Evolutionary conservation across 768 basidiomycete genomes (phyloP).

Genomic region (Mycena amicta): DNA sequence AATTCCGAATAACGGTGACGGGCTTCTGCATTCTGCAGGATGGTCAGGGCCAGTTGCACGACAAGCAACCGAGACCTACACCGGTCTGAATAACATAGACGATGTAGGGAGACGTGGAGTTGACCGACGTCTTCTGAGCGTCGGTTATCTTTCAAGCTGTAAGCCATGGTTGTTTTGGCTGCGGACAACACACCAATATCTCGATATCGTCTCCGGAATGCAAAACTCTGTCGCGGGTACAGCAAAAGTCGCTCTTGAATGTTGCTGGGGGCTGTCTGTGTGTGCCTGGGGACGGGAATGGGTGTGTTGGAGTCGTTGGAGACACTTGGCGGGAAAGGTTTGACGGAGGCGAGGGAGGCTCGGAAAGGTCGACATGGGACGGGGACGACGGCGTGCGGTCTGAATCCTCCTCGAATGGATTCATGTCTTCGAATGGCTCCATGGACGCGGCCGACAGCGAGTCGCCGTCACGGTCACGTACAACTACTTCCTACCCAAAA

Average conservation of each 20-base stretch:
- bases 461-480: conserved; percentile 6
- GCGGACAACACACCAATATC: conserved; percentile 59
- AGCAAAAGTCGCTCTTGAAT: conserved; percentile 81
- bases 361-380: conserved; percentile 56
- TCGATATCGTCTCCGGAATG: conserved; percentile 84
- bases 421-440: too few relatives aligned
- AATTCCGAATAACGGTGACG: conserved; percentile 97
- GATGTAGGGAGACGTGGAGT: conserved; percentile 90
- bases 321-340: conserved; percentile 49
- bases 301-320: conserved; percentile 45
- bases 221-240: conserved; percentile 70
- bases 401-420: conserved; percentile 52
- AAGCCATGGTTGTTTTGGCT: neutral
- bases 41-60: conserved; percentile 7
- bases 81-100: conserved; percentile 91
- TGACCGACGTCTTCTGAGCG: conserved; percentile 91
- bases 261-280: conserved; percentile 53
- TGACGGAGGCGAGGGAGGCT: conserved; percentile 59
- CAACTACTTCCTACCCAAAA: conserved; percentile 49
- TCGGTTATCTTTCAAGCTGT: conserved; percentile 75
- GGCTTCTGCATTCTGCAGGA: conserved; percentile 72
- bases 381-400: conserved; percentile 51
- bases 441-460: too few relatives aligned
- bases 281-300: conserved; percentile 60
- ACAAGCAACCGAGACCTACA: conserved; percentile 45